Evolutionary conservation across 78 protist species (phyloP), one percentile per base, ranked within the genome.

Genomic region (Mantamonas sphyraenae): DNA sequence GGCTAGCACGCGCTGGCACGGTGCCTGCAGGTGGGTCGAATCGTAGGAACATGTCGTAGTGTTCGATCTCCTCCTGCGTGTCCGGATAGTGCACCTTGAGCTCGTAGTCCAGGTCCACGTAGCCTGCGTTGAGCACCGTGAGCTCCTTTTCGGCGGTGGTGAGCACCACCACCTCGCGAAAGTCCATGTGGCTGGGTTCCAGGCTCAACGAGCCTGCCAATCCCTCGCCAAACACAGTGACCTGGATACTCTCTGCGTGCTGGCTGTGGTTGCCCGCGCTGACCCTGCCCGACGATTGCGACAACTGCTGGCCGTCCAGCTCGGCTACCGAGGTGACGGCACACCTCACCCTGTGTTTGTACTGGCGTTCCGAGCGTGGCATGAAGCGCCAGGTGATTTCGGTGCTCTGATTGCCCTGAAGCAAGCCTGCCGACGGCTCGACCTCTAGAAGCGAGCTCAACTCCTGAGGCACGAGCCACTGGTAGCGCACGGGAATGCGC

Each of bases 401-500:
- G 17, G 5, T 0, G 8, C 4, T 0, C 65, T 39, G 58, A 39
- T 30, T 2, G 30, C 74, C 76, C 7, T 31, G 58, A 24, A 71
- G 60, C 24, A 43, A 38, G 14, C 76, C 76, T 4, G 55, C 14
- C 19, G 31, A 5, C 16, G 51, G 68, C 19, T 51, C 62, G 66
- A 71, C 76, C 4, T 14, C 12, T 22, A 71, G 45, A 24, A 71
- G 40, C 0, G 12, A 26, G 28, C 26, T 2, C 47, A 0, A 8
- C 16, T 9, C 1, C 33, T 71, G 50, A 9, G 76, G 61, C 0
- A 71, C 4, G 26, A n/a, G 30, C 61, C 67, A 59, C 22, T 30
- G 14, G 61, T n/a, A 71, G 24, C 30, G 57, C 34, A 71, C 35
- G 2, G 76, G 68, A 3, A 60, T 16, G 43, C 76, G 66, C 17